Evolutionary conservation across 257 asterid genomes (phyloP), one percentile per base, ranked within the genome.

Genomic region (Solanum appendiculatum): DNA sequence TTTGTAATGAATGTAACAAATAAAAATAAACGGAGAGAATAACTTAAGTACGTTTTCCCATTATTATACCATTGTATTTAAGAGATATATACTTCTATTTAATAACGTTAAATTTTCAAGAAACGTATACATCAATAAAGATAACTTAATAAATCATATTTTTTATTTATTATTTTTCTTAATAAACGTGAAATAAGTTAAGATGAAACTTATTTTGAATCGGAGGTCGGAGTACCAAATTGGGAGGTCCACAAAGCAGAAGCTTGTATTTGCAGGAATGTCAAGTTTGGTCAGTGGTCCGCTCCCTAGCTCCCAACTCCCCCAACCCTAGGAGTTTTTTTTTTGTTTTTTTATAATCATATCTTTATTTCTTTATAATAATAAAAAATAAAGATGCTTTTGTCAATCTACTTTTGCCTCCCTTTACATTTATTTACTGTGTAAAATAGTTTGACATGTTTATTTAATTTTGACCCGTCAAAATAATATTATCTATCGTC

Each of bases 201-300:
- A 16, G 13, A 2, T 3, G 4, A 44, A 2, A 18, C 25, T 56
- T 20, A 56, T 56, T 56, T 56, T 58, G 66, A 58, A 6, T 21
- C 13, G 14, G 0, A 58, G 1, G 3, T 0, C 1, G 0, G 1
- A 58, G 3, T 58, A 58, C 1, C 15, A 25, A 70, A 44, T 7
- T 44, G 39, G 4, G 23, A 42, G 40, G 64, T 27, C 64, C 84
- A 44, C 64, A 13, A 14, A 23, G 20, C 84, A 44, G 6, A 80
- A 46, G 3, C 66, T 46, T 80, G 66, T 29, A 8, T 11, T 46
- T 27, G 27, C 40, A 80, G 66, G 27, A 2, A 46, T 78, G 34
- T 80, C 84, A 80, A 46, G 64, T 46, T 80, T 80, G 84, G 66
- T 46, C 25, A 80, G 84, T 80, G 42, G 84, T 80, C 84, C 42